Evolutionary conservation across 352 stramenopile species (phyloP).

Genomic region (Phytophthora cactorum): DNA sequence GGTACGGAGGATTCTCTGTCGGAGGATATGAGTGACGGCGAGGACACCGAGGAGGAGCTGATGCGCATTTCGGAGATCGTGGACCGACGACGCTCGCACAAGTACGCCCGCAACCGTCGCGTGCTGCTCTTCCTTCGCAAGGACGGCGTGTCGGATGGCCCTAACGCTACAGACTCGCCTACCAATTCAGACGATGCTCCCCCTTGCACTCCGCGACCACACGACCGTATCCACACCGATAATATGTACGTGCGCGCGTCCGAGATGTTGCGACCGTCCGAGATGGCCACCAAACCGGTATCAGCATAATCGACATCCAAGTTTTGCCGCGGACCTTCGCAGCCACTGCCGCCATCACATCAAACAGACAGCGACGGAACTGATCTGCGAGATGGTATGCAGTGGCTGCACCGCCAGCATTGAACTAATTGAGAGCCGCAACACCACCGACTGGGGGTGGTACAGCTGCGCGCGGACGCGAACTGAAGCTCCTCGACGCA

Average conservation of each 20-base stretch:
- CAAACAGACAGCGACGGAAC: slow-evolving; percentile 41
- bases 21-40: slow-evolving; percentile 45
- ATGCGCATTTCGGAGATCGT: slow-evolving; percentile 52
- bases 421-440: slow-evolving; percentile 1
- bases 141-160: slow-evolving; percentile 26
- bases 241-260: slow-evolving; percentile 43
- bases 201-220: slow-evolving; percentile 22
- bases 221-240: slow-evolving; percentile 23
- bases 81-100: slow-evolving; percentile 56
- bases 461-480: slow-evolving; percentile 29
- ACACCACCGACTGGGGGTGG: slow-evolving; percentile 40
- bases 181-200: slow-evolving; percentile 15
- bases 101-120: slow-evolving; percentile 64
- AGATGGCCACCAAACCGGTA: slow-evolving; percentile 32
- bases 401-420: background rate
- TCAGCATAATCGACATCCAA: slow-evolving; percentile 20
- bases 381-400: slow-evolving; percentile 29
- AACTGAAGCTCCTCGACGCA: slow-evolving; percentile 28
- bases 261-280: slow-evolving; percentile 40
- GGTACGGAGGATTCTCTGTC: slow-evolving; percentile 45
- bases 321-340: background rate
- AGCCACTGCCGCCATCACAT: slow-evolving; percentile 8
- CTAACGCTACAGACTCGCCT: background rate
- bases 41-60: slow-evolving; percentile 47
- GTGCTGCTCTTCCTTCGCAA: slow-evolving; percentile 65